Base-by-base conservation (phyloP, 805 yeast species). In the Kluyveromyces siamensis region DNA sequence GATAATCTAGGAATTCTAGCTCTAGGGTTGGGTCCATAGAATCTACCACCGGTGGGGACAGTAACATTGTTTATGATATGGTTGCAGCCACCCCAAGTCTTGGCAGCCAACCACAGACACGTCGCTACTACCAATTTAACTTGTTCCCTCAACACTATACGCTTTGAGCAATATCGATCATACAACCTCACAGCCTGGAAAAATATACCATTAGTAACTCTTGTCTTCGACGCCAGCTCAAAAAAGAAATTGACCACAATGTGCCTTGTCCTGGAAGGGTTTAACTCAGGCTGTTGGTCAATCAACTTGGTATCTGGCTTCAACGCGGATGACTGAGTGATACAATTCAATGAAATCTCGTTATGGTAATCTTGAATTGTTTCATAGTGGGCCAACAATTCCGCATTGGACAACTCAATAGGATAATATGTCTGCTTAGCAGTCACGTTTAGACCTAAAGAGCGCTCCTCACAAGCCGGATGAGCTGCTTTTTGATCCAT, bases 61-160 rank as follows among this genome's bases (percentile, higher is more conserved):
- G 68, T 65, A 2, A 71, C 62, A 50, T 73, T 70, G 60, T 79
- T 79, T 47, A 79, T 75, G 55, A 80, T 78, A 65, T 81, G 87
- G 55, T 79, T 80, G 64, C 83, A 81, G 37, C 87, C 87, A 44
- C 87, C 87, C 58, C 77, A 78, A n/a, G 82, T 74, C 65, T 91
- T 91, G 25, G 96, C 83, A 2, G 96, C 87, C 33, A 91, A 76
- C 97, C 98, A 91, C 36, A 91, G 70, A 52, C 96, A 87, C 5
- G 96, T 87, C 52, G 95, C 85, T 33, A 95, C 88, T 10, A 91
- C 91, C 47, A 91, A 74, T 66, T 90, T 96, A 52, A 87, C 82
- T 67, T 90, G 98, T 50, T 86, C 90, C 55, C 83, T 79, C 53
- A 85, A 75, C 0, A 90, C 93, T 8, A 89, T 80, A 57, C 98